Evolutionary conservation across 2,329 filamentous ascomycete genomes (phyloP), one percentile per base, ranked within the genome.

Genomic region (Tricladium varicosporioides): DNA sequence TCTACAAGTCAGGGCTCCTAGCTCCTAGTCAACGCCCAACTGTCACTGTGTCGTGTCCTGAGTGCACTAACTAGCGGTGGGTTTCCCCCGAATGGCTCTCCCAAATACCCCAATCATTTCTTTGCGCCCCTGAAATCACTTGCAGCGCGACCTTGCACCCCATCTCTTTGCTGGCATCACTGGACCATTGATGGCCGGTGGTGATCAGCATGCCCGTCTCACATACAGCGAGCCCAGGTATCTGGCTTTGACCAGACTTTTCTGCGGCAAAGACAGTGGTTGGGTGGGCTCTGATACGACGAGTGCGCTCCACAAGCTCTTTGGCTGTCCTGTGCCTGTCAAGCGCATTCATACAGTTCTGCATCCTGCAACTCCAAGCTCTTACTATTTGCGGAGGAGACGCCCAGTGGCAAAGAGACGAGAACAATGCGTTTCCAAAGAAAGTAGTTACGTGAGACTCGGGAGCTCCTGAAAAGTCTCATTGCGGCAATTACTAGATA

Each of bases 401-500:
- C n/a, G 45, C 31, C 42, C 51, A 31, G 15, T 19, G 33, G 11
- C 31, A 7, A 15, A 51, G 31, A n/a, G 11, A 51, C 10, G 13
- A 11, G 16, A 3, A 32, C 44, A 27, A 48, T 42, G 36, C 22
- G 43, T 46, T 32, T 22, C 53, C 51, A 36, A 52, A 36, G 50
- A 46, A 27, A 40, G 48, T 50, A 19, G 43, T 55, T 51, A 60
- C 48, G 58, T 58, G 54, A 57, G 58, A 59, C 49, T 46, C 36
- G 43, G 32, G 18, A 27, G 14, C n/a, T 22, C 46, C 55, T 32
- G 53, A 50, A 52, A 57, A 53, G 51, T 46, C n/a, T 51, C 51
- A 45, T 49, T 51, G 18, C 27, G 46, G 51, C 15, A 32, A 50
- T 43, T 44, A n/a, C 45, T 40, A 19, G 27, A 40, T n/a, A 5